Conservation (phyloP, 2,329 filamentous ascomycete species). For the Penicillium polonicum region DNA sequence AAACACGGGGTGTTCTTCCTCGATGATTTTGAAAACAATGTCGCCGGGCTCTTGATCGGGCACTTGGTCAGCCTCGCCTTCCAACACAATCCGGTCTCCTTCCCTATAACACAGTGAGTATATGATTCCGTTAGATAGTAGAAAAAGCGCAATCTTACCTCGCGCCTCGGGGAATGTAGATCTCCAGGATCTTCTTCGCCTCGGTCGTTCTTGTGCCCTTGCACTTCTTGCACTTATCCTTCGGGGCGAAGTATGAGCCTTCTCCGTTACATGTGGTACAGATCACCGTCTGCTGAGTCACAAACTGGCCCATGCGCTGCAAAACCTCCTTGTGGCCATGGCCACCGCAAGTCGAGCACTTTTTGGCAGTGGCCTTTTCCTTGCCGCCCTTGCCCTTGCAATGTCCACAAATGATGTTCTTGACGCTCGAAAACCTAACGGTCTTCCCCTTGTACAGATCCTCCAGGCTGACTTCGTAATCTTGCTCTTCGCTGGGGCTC, state of each 20-base stretch:
- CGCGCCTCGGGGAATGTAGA: constrained; percentile 89
- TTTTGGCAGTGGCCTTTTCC: constrained; percentile 80
- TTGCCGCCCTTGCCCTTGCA: constrained; percentile 91
- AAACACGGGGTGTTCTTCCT: constrained; percentile 79
- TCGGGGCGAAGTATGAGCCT: constrained; percentile 88
- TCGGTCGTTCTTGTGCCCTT: constrained; percentile 85
- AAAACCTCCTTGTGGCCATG: constrained; percentile 73
- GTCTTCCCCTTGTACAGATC: constrained; percentile 99
- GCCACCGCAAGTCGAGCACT: constrained; percentile 82
- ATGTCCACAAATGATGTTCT: constrained; percentile 81
- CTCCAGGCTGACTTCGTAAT: constrained; percentile 87
- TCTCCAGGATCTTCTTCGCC: constrained; percentile 90
- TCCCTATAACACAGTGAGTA: constrained; percentile 47
- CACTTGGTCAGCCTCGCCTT: constrained; percentile 90
- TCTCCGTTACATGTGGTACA: constrained; percentile 82
- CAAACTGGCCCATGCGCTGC: constrained; percentile 79
- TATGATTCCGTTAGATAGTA: neutral
- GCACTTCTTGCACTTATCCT: constrained; percentile 98
- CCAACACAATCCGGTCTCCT: constrained; percentile 84
- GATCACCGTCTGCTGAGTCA: constrained; percentile 74
- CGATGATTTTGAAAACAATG: constrained; percentile 83
- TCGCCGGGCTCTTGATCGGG: constrained; percentile 89
- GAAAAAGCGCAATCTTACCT: constrained; percentile 46
- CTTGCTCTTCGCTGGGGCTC: constrained; percentile 81
- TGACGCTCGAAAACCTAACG: constrained; percentile 92